Percentiles rank a stretch among this genome's conserved stretches.
These are phyloP conservation scores for Gloeophyllum trabeum DNA, from an alignment of 768 basidiomycete genomes.

Conservation along the genomic window DNA sequence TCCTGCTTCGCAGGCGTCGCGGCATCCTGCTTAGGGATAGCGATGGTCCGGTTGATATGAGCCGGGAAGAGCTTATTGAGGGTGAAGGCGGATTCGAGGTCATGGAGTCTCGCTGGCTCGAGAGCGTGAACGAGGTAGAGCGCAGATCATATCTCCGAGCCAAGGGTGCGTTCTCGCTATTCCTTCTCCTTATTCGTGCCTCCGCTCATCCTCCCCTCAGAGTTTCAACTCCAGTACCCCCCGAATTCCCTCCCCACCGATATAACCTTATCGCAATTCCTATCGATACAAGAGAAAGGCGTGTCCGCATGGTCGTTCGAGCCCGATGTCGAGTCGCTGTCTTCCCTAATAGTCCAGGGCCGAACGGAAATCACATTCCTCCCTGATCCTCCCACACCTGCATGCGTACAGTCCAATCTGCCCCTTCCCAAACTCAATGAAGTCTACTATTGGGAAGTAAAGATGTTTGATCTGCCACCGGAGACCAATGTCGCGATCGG, in stretches of 20 bases:
- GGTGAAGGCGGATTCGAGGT: constrained; percentile 92
- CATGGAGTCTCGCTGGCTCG: constrained; percentile 90
- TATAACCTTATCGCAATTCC: constrained; percentile 96
- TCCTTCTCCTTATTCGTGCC: constrained; percentile 5
- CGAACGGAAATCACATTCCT: constrained; percentile 98
- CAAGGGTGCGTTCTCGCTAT: constrained; percentile 52
- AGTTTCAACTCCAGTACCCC: constrained; percentile 78
- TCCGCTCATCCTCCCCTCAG: constrained; percentile 27
- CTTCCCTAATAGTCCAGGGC: constrained; percentile 86
- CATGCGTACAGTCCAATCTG: constrained; percentile 92
- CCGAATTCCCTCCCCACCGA: constrained; percentile 97
- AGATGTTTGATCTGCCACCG: constrained; percentile 94
- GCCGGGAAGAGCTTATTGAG: constrained; percentile 79
- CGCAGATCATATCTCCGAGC: constrained; percentile 70
- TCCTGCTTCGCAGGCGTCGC: constrained; percentile 69
- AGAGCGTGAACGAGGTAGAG: constrained; percentile 57
- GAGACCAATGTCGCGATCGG: constrained; percentile 87
- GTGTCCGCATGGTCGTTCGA: constrained; percentile 99
- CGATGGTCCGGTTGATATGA: constrained; percentile 91
- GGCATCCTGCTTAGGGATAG: constrained; percentile 74
- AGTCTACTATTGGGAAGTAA: constrained; percentile 99
- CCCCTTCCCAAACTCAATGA: constrained; percentile 97
- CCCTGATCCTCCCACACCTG: constrained; percentile 88
- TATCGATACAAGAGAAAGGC: constrained; percentile 98
- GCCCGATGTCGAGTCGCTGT: constrained; percentile 93